phyloP scores from a whole-genome alignment of 768 basidiomycete species.

The Clavulina sp. region DNA sequence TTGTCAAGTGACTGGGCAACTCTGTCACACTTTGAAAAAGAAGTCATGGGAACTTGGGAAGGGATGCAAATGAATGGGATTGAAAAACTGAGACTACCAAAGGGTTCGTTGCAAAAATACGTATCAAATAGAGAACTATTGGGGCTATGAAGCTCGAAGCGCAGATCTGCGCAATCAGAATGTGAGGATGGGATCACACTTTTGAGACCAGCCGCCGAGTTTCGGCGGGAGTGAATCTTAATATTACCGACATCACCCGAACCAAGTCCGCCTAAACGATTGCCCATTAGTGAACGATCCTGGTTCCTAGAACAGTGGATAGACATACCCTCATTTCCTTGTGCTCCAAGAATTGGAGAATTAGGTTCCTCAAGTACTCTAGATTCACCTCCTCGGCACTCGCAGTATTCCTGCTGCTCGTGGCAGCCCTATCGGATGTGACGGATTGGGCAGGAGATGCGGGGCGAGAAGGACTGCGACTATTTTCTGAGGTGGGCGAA shows the following conservation, averaged over 20 bases:
- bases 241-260: constrained; percentile 75
- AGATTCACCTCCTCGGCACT: constrained; percentile 82
- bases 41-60: no score
- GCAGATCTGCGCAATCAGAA: no score
- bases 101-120: no score
- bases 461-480: constrained; percentile 2
- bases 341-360: constrained; percentile 93
- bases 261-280: constrained; percentile 62
- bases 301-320: neutral
- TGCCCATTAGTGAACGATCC: neutral
- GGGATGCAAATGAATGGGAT: no score
- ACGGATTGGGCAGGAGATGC: constrained; percentile 2
- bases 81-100: no score
- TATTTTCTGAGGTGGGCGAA: neutral
- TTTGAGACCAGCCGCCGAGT: constrained; percentile 78
- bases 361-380: constrained; percentile 91
- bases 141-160: neutral
- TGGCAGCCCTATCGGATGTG: neutral
- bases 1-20: no score
- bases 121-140: no score
- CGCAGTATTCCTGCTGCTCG: neutral
- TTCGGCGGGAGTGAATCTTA: constrained; percentile 92
- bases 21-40: no score
- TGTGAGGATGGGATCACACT: constrained; percentile 25
- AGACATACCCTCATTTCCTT: constrained; percentile 87